Base-by-base conservation (phyloP, 805 yeast species). In the Saccharomyces jurei region DNA sequence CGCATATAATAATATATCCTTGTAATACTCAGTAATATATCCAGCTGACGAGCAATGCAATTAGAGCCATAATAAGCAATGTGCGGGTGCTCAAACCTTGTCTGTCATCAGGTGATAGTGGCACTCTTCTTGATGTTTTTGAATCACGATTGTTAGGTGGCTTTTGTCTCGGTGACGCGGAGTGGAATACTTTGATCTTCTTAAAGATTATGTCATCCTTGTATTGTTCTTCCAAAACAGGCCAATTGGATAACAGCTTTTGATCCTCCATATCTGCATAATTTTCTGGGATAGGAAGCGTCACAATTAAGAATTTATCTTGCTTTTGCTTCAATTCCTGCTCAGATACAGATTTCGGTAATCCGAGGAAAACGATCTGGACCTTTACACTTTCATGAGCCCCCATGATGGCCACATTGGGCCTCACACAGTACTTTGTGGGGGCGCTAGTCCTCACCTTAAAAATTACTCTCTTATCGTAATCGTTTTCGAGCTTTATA, bases 371-470 rank as follows among this genome's bases (percentile, higher is more conserved):
- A 64, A 89, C 89, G 63, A 94, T 85, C 49, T 91, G 81, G 52
- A 94, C 87, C 53, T 86, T 82, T 52, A 84, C 73, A 28, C 83
- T 70, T 60, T 81, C 80, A 41, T 95, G 94, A 14, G 98, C 91
- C 30, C 76, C 77, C 54, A 94, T 77, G 41, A 85, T 70, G n/a
- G 94, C 82, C 56, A 97, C 92, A 71, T 91, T 94, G 59, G 99
- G 99, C 74, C 97, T 86, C 52, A 94, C 98, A 71, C 96, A 89
- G 77, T 91, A 86, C 71, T 89, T 77, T 71, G 88, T 91, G 57
- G 99, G 99, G 8, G 98, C 97, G 6, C 99, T 94, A 47, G 99
- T 92, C 75, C 92, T 94, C 67, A 94, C 97, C 76, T 94, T 94
- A 79, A 89, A 94, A 28, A 96, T 97, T 46, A 84, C 77, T 31